Evolutionary conservation across 2,329 filamentous ascomycete genomes (phyloP).

Genomic region (Epichloe gansuensis): DNA sequence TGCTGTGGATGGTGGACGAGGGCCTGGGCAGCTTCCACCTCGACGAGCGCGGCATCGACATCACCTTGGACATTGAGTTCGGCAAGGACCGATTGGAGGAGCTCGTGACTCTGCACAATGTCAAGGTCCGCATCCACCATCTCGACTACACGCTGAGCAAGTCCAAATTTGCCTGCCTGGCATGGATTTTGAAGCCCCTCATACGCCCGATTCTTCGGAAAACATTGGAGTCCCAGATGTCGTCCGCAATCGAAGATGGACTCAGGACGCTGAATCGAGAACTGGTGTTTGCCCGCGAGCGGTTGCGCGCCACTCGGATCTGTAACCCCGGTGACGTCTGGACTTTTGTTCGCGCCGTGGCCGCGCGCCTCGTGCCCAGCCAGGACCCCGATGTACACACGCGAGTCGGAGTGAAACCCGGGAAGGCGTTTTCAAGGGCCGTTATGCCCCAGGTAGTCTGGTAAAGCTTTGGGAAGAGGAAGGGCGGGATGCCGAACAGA

Average conservation of each 20-base stretch:
- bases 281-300: conserved; percentile 73
- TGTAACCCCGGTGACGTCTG: conserved; percentile 64
- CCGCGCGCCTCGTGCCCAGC: conserved; percentile 60
- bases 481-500: conserved; percentile 55
- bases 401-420: conserved; percentile 54
- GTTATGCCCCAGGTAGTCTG: conserved; percentile 81
- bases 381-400: conserved; percentile 68
- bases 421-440: conserved; percentile 59
- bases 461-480: conserved; percentile 86
- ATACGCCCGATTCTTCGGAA: conserved; percentile 70
- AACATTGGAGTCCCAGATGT: conserved; percentile 67
- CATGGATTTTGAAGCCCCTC: conserved; percentile 76
- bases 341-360: conserved; percentile 72
- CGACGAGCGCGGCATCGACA: conserved; percentile 77
- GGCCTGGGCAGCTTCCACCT: conserved; percentile 79
- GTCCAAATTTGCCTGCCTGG: conserved; percentile 64
- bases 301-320: conserved; percentile 74
- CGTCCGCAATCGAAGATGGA: conserved; percentile 54
- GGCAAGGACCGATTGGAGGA: conserved; percentile 67
- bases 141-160: conserved; percentile 66
- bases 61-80: conserved; percentile 75
- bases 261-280: conserved; percentile 72
- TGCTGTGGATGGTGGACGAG: conserved; percentile 66
- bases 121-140: conserved; percentile 75
- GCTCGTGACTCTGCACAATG: conserved; percentile 63